Evolutionary conservation across 1,284 basidiomycete species (phyloP), one percentile per base, ranked within the genome.

Genomic region (Apiotrichum akiyoshidainum): DNA sequence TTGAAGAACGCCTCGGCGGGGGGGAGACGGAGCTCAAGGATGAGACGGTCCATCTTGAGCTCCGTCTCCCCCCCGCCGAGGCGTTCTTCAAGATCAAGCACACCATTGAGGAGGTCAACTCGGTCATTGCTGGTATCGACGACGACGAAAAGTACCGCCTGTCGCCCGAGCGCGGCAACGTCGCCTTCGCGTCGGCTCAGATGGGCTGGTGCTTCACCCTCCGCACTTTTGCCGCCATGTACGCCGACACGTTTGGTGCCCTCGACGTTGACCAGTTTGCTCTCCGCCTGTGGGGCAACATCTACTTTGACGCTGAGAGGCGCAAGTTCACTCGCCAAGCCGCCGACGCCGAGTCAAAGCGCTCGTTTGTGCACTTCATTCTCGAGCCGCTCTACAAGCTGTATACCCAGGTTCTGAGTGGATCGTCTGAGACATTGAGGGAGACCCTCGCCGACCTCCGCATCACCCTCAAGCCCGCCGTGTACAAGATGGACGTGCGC

Each of bases 21-120:
- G 73, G 75, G 17, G 75, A 76, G 12, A 72, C 54, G 16, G 60
- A 70, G 47, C 68, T 63, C 52, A 73, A 73, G 74, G 69, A 71
- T 19, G 64, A 72, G 22, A 58, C 48, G 17, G 73, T n/a, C n/a
- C n/a, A n/a, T 65, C 85, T 99, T 50, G 96, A 99, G 78, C 83
- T 99, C 55, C 88, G 96, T 39, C 87, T 99, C 67, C 95, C 95
- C 68, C 95, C 96, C 50, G 81, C 87, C 47, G 96, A 99, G 71
- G 96, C 96, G 1, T 99, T 92, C 81, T 98, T 95, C 81, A 99
- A 99, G 82, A 90, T 99, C 68, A 96, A 92, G 76, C 95, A 98
- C 73, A 96, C 95, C 7, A 95, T 99, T 60, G 96, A 99, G 74
- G 96, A 99, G 77, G 88, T 99, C 61, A 99, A 99, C 78, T 90